These are phyloP conservation scores for Drosera spatulata DNA, from an alignment of 179 eudicot species.

Conservation along the genomic window DNA sequence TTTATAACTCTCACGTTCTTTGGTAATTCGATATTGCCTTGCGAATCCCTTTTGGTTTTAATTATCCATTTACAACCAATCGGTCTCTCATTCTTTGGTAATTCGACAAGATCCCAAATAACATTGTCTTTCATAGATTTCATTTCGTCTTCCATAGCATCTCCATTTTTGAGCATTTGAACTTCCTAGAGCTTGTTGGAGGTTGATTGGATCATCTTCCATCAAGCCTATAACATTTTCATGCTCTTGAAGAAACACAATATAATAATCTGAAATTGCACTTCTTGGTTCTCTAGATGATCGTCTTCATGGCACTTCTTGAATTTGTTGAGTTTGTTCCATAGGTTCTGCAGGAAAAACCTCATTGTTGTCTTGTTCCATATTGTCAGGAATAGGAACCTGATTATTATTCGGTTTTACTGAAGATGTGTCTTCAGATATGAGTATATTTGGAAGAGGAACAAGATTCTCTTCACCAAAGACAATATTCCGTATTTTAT, in stretches of 20 bases:
- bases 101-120: slow-evolving; percentile 8
- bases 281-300: neutral
- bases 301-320: neutral
- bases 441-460: too few relatives aligned
- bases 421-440: neutral
- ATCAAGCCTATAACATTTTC: too few relatives aligned
- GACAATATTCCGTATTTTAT: too few relatives aligned
- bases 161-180: slow-evolving; percentile 1
- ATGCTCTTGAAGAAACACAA: neutral
- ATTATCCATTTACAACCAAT: slow-evolving; percentile 1
- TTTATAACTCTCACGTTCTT: neutral
- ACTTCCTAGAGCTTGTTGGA: slow-evolving; percentile 2
- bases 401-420: too few relatives aligned
- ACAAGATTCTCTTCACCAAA: too few relatives aligned
- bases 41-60: slow-evolving; percentile 3
- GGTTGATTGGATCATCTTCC: neutral
- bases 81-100: neutral
- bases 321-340: too few relatives aligned
- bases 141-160: slow-evolving; percentile 5
- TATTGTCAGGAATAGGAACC: too few relatives aligned
- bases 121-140: slow-evolving; percentile 2
- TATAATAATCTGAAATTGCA: slow-evolving; percentile 1
- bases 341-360: too few relatives aligned
- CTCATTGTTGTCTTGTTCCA: too few relatives aligned
- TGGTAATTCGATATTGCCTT: slow-evolving; percentile 2